phyloP scores from a whole-genome alignment of 169 alveolate species.

The Fabrea salina region DNA sequence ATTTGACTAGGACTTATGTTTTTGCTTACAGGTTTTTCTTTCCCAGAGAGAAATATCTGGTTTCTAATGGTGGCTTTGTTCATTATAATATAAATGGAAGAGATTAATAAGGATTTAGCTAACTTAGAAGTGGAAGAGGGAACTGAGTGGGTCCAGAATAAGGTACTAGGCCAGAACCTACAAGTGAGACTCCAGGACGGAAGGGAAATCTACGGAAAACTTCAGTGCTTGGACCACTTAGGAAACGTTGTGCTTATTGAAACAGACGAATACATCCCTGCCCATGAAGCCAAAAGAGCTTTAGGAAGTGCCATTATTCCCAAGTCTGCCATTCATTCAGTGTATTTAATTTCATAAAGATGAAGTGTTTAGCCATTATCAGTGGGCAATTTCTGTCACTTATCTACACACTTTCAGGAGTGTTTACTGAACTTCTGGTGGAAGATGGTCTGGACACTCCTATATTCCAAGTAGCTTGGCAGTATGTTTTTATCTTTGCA shows the following conservation, averaged over 20 bases:
- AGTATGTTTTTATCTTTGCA: neutral
- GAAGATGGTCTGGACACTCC: neutral
- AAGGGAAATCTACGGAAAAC: neutral
- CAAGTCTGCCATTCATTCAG: no score
- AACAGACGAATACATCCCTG: neutral
- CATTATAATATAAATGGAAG: no score
- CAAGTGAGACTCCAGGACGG: neutral
- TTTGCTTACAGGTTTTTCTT: neutral
- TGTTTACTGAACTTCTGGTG: neutral
- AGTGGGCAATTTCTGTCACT: conserved; percentile 3
- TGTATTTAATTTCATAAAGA: no score
- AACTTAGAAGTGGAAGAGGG: neutral
- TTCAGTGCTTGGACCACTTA: conserved; percentile 18
- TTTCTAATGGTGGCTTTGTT: no score
- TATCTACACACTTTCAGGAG: neutral
- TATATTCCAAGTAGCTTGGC: neutral
- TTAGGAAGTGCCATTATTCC: conserved; percentile 9
- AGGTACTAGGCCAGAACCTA: neutral
- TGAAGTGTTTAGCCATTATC: neutral
- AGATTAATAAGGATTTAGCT: no score
- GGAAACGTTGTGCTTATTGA: neutral
- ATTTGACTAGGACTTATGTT: neutral
- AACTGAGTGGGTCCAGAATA: neutral
- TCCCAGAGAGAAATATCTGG: no score
- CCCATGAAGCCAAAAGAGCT: neutral